phyloP scores from a whole-genome alignment of 495 filamentous ascomycete species.

The Peziza echinospora region DNA sequence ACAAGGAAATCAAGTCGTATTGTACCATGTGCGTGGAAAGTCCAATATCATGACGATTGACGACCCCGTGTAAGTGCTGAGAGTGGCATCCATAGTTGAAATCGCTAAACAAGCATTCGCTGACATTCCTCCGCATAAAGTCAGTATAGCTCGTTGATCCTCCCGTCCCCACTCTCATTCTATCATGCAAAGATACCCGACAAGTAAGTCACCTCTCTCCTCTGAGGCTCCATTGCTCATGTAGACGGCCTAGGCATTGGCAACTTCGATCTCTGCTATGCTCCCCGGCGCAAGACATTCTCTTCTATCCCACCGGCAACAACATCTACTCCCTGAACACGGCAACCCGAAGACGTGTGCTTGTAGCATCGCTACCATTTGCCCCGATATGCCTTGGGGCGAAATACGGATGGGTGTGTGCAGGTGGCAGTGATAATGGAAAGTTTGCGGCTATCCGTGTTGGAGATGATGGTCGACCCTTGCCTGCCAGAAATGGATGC shows the following conservation, averaged over 20 bases:
- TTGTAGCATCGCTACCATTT: conserved; percentile 60
- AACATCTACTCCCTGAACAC: conserved; percentile 56
- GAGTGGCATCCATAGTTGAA: too few species aligned
- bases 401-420: conserved; percentile 68
- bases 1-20: too few species aligned
- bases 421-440: conserved; percentile 60
- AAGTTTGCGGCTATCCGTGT: conserved; percentile 62
- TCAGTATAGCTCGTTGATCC: background rate
- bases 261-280: conserved; percentile 84
- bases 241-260: conserved; percentile 44
- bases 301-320: conserved; percentile 62
- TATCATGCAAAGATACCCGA: conserved; percentile 20
- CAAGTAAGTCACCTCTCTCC: conserved; percentile 13
- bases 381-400: conserved; percentile 65
- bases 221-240: conserved; percentile 2
- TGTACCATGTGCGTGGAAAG: background rate
- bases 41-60: background rate
- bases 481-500: background rate
- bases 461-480: conserved; percentile 17
- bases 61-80: background rate
- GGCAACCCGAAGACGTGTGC: conserved; percentile 46
- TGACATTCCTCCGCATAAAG: too few species aligned
- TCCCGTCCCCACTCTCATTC: background rate
- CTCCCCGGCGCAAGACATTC: conserved; percentile 45
- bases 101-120: too few species aligned